phyloP scores from a whole-genome alignment of 2,329 filamentous ascomycete species.

The Fusarium poae region DNA sequence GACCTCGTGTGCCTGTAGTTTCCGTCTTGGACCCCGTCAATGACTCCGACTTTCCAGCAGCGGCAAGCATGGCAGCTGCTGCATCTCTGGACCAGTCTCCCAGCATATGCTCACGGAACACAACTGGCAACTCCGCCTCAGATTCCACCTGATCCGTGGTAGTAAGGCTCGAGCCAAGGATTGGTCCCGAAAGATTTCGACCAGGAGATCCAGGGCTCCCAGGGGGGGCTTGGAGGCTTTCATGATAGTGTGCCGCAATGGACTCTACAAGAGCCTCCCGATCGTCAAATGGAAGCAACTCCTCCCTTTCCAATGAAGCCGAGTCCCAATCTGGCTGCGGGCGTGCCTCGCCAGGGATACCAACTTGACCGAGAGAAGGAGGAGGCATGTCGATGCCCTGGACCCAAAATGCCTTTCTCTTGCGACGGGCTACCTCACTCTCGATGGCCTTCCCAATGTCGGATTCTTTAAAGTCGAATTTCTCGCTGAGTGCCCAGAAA shows the following conservation, averaged over 20 bases:
- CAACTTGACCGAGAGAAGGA: conserved; percentile 71
- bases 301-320: conserved; percentile 70
- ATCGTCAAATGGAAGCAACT: conserved; percentile 81
- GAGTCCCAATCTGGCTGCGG: conserved; percentile 62
- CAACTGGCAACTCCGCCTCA: conserved; percentile 71
- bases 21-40: conserved; percentile 80
- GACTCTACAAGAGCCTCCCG: conserved; percentile 78
- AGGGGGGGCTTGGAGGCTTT: conserved; percentile 72
- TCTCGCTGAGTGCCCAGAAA: conserved; percentile 82
- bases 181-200: conserved; percentile 72
- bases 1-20: conserved; percentile 67
- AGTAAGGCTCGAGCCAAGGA: conserved; percentile 65
- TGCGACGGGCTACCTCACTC: conserved; percentile 80
- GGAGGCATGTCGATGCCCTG: conserved; percentile 79
- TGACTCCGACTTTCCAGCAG: conserved; percentile 78
- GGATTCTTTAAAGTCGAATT: conserved; percentile 80
- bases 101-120: conserved; percentile 80
- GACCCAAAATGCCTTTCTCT: conserved; percentile 82
- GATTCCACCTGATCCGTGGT: conserved; percentile 55
- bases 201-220: conserved; percentile 79
- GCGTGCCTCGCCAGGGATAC: conserved; percentile 62
- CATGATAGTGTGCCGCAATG: conserved; percentile 78
- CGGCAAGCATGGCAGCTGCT: conserved; percentile 76
- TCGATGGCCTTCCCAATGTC: conserved; percentile 77
- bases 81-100: conserved; percentile 83